Evolutionary conservation across 2,329 filamentous ascomycete species (phyloP), one percentile per base, ranked within the genome.

Genomic region (Raffaelea albimanens): DNA sequence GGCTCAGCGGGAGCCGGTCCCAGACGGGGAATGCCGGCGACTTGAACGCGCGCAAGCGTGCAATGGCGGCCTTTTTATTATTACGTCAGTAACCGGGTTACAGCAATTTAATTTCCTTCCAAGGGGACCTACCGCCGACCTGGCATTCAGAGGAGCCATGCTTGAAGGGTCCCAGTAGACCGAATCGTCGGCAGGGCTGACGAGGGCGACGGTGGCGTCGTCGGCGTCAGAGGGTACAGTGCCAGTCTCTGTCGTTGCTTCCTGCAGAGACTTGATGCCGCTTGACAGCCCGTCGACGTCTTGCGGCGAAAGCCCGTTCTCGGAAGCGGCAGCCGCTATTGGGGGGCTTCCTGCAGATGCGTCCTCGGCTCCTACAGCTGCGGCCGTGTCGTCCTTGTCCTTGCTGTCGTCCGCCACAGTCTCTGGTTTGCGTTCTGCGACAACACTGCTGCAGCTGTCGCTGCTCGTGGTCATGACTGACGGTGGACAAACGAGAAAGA

Each of bases 61-160:
- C 72, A 53, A 84, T 64, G 58, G 76, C 77, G 54, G 76, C 75
- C 76, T 79, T n/a, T n/a, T n/a, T n/a, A n/a, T n/a, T n/a, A n/a
- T n/a, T n/a, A n/a, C n/a, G n/a, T n/a, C n/a, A n/a, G n/a, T n/a
- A n/a, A n/a, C n/a, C n/a, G n/a, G n/a, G n/a, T n/a, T n/a, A n/a
- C n/a, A n/a, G n/a, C n/a, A n/a, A n/a, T n/a, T n/a, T n/a, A n/a
- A n/a, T n/a, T n/a, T n/a, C n/a, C n/a, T n/a, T n/a, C 31, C 9
- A 34, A 34, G 31, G 16, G 16, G 16, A 74, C 75, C 66, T 55
- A 80, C 76, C 60, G 69, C 65, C 53, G 76, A 78, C 48, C 68
- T 64, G 55, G 72, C 61, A 56, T 71, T 80, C 46, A 80, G 62
- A 49, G 73, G 69, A 50, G 75, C 70, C 76, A 80, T 80, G 53